Evolutionary conservation across 805 yeast genomes (phyloP).

Genomic region (Suhomyces sp.): DNA sequence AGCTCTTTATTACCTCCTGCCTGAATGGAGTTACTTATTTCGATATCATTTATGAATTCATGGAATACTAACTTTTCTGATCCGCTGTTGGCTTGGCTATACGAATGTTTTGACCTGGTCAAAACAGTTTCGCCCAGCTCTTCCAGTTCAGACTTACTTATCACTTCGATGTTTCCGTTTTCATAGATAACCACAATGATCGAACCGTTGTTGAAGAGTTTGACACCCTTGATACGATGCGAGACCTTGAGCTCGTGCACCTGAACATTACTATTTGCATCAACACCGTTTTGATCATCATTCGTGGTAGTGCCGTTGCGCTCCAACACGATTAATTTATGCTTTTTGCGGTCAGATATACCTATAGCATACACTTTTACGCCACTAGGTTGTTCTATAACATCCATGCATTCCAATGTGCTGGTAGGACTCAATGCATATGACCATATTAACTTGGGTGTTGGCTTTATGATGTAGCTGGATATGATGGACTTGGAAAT

Average conservation of each 20-base stretch:
- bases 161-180: slow-evolving; percentile 28
- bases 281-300: slow-evolving; percentile 6
- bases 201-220: slow-evolving; percentile 8
- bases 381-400: slow-evolving; percentile 1
- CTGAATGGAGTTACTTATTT: slow-evolving; percentile 13
- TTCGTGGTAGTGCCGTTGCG: slow-evolving; percentile 4
- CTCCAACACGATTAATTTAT: slow-evolving; percentile 24
- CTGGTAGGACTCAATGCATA: slow-evolving; percentile 50
- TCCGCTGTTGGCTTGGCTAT: slow-evolving; percentile 8
- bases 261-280: slow-evolving; percentile 4
- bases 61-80: slow-evolving; percentile 27
- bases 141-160: slow-evolving; percentile 4
- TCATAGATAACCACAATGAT: slow-evolving; percentile 18
- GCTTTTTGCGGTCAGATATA: slow-evolving; percentile 32
- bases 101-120: slow-evolving; percentile 8
- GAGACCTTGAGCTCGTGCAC: slow-evolving; percentile 10
- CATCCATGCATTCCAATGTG: slow-evolving; percentile 43
- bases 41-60: slow-evolving; percentile 25
- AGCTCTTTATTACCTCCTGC: slow-evolving; percentile 22
- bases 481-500: slow-evolving; percentile 53
- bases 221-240: slow-evolving; percentile 7
- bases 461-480: slow-evolving; percentile 50
- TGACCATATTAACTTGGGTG: slow-evolving; percentile 58
- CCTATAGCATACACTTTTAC: slow-evolving; percentile 37
- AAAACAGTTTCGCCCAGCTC: slow-evolving; percentile 1